Evolutionary conservation across 768 basidiomycete species (phyloP).

Genomic region (Pluteus cervinus): DNA sequence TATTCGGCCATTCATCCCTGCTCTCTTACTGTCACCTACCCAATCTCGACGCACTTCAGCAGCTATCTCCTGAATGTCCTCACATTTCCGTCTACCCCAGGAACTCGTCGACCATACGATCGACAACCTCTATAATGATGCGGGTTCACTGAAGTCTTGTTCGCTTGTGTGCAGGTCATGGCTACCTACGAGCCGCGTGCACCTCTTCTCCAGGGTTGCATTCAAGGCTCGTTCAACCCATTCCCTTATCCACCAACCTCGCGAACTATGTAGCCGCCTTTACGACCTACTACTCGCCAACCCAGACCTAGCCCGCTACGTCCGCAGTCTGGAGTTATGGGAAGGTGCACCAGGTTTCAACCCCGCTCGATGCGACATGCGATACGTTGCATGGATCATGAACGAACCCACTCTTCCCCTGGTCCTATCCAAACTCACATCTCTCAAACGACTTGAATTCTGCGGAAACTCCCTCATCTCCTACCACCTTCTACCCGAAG

Average conservation of each 20-base stretch:
- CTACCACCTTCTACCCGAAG: no score
- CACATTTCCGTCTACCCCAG: no score
- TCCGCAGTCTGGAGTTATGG: constrained; percentile 32
- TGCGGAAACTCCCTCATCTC: no score
- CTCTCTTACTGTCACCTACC: no score
- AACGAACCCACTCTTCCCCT: constrained; percentile 27
- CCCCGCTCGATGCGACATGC: constrained; percentile 19
- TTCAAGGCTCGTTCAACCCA: constrained; percentile 26
- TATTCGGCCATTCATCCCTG: no score
- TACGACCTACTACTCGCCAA: constrained; percentile 23
- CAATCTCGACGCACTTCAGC: no score
- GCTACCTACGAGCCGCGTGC: constrained; percentile 31
- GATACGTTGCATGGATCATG: constrained; percentile 32
- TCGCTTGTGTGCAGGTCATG: constrained; percentile 32
- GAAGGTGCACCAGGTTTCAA: constrained; percentile 31
- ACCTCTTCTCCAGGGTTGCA: constrained; percentile 33
- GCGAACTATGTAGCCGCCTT: constrained; percentile 28
- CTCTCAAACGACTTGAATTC: no score
- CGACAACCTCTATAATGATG: constrained; percentile 35
- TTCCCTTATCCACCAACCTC: constrained; percentile 14
- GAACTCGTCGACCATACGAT: constrained; percentile 43
- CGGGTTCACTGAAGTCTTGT: constrained; percentile 22
- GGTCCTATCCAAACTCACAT: no score
- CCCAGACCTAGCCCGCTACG: constrained; percentile 25
- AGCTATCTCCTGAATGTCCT: no score